These are phyloP conservation scores for Rosa rugosa DNA, from an alignment of 306 rosid genomes.

Conservation along the genomic window DNA sequence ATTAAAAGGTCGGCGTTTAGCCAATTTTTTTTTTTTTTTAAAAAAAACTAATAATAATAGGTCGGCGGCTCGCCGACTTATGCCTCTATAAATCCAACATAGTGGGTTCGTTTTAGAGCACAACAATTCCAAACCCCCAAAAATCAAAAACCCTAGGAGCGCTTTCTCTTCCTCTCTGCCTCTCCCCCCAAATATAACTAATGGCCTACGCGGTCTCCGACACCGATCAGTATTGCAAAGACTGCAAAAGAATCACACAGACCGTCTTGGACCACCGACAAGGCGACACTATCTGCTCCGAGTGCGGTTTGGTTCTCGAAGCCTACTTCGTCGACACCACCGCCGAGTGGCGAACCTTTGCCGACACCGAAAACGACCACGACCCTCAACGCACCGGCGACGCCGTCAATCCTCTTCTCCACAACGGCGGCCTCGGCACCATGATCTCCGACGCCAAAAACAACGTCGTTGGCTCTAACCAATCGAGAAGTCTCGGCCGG, in stretches of 20 bases:
- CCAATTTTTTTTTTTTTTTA: too few relatives aligned
- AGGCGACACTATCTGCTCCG: conserved; percentile 26
- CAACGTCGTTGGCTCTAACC: not conserved
- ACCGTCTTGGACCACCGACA: conserved; percentile 4
- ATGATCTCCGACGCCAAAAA: not conserved
- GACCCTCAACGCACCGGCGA: conserved; percentile 1
- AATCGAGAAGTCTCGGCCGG: not conserved
- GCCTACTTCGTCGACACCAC: not conserved
- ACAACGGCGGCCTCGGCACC: not conserved
- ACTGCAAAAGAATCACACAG: not conserved
- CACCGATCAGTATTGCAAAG: not conserved
- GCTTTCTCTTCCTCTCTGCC: not conserved
- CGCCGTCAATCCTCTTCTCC: not conserved
- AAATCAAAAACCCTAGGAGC: not conserved
- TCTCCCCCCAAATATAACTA: too few relatives aligned
- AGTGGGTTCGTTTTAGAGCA: not conserved
- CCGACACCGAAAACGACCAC: not conserved
- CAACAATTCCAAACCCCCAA: not conserved
- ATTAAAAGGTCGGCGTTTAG: too few relatives aligned
- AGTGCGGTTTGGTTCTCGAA: conserved; percentile 25
- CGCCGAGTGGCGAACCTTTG: conserved; percentile 24
- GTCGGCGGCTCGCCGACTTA: not conserved
- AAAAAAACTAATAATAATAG: too few relatives aligned
- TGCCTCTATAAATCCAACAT: not conserved
- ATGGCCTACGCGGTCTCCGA: not conserved